Evolutionary conservation across 2,329 filamentous ascomycete genomes (phyloP), one percentile per base, ranked within the genome.

Genomic region (Lomentospora prolificans): DNA sequence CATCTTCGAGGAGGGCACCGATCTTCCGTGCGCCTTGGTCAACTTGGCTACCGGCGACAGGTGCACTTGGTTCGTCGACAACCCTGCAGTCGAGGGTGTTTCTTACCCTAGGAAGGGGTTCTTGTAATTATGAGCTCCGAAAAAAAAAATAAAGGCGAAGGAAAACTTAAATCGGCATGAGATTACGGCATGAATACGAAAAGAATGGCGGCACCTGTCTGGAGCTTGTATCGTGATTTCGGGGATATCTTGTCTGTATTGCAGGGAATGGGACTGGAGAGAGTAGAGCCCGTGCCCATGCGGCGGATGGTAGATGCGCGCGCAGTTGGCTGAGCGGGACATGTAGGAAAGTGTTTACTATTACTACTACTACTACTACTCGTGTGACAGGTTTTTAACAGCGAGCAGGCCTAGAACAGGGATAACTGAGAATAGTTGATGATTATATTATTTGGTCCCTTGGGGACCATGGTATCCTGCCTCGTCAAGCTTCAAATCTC

Each of bases 21-120:
- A 85, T 2, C 75, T 97, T 58, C 94, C 94, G 1, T 96, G 90
- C 67, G 84, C 89, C 1, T 76, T 97, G 61, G 86, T 99, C 65
- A 99, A 99, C 69, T 82, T 88, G 64, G 83, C 81, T 44, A 86
- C 82, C 3, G 89, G 88, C 48, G 90, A 96, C 61, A 86, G 90
- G 64, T 90, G 90, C 66, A 94, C 85, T 72, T 99, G 94, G 94
- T 97, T 99, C 68, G 90, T 91, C 46, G 94, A 97, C 68, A 79
- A 84, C 65, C 77, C 87, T 3, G 92, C 94, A 50, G 84, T 95
- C 10, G 86, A 96, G 65, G 90, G 89, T 3, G 89, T 99, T 10
- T 76, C 78, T 58, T 96, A 89, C 67, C 89, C 91, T 24, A 80
- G 87, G 66, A 84, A 87, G 62, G 85, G 87, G 19, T 81, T 80